phyloP scores from a whole-genome alignment of 148 eudicot species.

The Rhododendron ferrugineum region DNA sequence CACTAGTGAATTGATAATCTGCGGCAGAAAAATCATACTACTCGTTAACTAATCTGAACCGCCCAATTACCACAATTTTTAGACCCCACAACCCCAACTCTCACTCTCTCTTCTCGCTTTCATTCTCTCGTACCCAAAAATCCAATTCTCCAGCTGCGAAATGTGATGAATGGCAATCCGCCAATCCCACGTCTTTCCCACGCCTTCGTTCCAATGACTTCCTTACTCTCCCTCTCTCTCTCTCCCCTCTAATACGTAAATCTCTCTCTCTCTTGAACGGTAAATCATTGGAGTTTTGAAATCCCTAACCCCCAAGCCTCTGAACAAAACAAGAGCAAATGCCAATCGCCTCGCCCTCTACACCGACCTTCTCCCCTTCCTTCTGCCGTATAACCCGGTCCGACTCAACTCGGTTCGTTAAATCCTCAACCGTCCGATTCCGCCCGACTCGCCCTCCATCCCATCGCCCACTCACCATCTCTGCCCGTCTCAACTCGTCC shows the following conservation, averaged over 20 bases:
- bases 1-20: no score
- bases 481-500: slow-evolving; percentile 22
- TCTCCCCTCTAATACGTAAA: not conserved
- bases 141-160: not conserved
- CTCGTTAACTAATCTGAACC: not conserved
- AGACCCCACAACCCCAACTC: not conserved
- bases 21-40: no score
- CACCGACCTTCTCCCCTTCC: slow-evolving; percentile 26
- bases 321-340: slow-evolving; percentile 2
- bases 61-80: not conserved
- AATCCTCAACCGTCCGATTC: slow-evolving; percentile 1
- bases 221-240: not conserved
- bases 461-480: not conserved
- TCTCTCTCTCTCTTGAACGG: not conserved
- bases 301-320: slow-evolving; percentile 2
- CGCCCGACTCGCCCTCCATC: not conserved
- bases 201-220: not conserved
- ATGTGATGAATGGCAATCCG: not conserved
- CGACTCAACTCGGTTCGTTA: slow-evolving; percentile 2
- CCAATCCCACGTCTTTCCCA: not conserved
- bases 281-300: not conserved
- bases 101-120: not conserved
- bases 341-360: slow-evolving; percentile 38
- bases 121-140: not conserved
- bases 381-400: slow-evolving; percentile 10